Base-by-base conservation (phyloP, 1,284 basidiomycete genomes). In the Cryptococcus sp. region DNA sequence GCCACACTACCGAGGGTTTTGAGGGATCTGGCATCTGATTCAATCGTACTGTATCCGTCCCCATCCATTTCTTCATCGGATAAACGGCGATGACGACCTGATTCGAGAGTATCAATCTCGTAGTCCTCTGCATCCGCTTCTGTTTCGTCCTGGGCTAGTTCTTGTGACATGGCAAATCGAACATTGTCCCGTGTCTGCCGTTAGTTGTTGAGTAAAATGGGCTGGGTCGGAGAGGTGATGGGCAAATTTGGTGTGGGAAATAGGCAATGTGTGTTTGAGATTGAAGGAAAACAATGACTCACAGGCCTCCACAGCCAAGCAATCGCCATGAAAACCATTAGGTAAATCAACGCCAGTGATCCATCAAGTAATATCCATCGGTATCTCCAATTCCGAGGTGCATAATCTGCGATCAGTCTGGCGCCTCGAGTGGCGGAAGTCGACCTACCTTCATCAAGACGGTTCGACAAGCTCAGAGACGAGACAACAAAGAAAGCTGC, bases 281-380 rank as follows among this genome's bases (percentile, higher is more conserved):
- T 47, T 14, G 23, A 10, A 21, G 39, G 39, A 36, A 36, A 36
- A 36, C 34, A 36, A 36, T n/a, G 14, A 66, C 70, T 59, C 42
- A 72, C 70, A 4, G 94, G 94, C 40, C 92, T 81, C 94, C 96
- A 99, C 24, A 98, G 79, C 77, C 85, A 97, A 2, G 88, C 85
- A 57, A 98, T 91, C 9, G 83, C 78, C 44, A 79, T 76, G 72
- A 98, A 98, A 43, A 87, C 85, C 31, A 80, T 75, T 46, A 92
- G 81, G 71, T 91, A 96, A 32, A 96, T 83, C 25, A 91, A 78
- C 1, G 87, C 83, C 25, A 98, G 81, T 81, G 91, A 97, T n/a
- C 92, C 96, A 65, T 98, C 96, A 41, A 98, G 81, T 14, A 98
- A 78, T 83, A 92, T 91, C 96, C 96, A 99, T 47, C 93, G 84